These are phyloP conservation scores for Recurvomyces mirabilis DNA, from an alignment of 495 filamentous ascomycete genomes.

Conservation along the genomic window DNA sequence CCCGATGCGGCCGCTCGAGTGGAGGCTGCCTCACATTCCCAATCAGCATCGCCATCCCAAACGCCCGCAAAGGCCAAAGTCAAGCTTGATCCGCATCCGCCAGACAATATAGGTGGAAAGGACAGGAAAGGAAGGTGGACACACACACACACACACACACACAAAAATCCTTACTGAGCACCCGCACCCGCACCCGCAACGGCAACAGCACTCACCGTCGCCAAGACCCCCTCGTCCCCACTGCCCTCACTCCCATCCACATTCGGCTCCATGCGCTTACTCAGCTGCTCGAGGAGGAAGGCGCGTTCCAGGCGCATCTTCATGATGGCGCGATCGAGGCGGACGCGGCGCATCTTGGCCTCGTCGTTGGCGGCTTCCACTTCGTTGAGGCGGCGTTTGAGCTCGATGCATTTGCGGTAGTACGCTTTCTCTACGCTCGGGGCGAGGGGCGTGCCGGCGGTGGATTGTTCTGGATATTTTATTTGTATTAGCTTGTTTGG, in stretches of 20 bases:
- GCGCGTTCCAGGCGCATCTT: constrained; percentile 86
- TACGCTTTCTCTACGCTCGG: constrained; percentile 94
- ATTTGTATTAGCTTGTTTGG: no score
- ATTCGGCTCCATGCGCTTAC: constrained; percentile 73
- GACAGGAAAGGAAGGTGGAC: no score
- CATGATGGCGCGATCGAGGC: constrained; percentile 68
- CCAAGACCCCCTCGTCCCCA: constrained; percentile 44
- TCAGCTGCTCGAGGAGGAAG: constrained; percentile 78
- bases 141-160: no score
- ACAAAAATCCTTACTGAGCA: constrained; percentile 5
- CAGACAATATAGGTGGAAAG: no score
- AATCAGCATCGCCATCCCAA: constrained; percentile 1
- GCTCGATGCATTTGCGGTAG: constrained; percentile 89
- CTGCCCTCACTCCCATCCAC: constrained; percentile 64
- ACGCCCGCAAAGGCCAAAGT: no score
- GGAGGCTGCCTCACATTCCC: constrained; percentile 1
- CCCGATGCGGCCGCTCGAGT: constrained; percentile 17
- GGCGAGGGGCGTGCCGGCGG: constrained; percentile 48
- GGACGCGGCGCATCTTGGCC: constrained; percentile 63
- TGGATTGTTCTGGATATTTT: no score
- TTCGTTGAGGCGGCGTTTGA: constrained; percentile 81
- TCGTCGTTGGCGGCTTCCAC: constrained; percentile 82
- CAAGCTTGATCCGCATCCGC: no score
- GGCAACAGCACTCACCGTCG: constrained; percentile 55
- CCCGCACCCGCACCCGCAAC: no score